These are phyloP conservation scores for Ophiorrhiza pumila DNA, from an alignment of 257 asterid genomes.

Conservation along the genomic window DNA sequence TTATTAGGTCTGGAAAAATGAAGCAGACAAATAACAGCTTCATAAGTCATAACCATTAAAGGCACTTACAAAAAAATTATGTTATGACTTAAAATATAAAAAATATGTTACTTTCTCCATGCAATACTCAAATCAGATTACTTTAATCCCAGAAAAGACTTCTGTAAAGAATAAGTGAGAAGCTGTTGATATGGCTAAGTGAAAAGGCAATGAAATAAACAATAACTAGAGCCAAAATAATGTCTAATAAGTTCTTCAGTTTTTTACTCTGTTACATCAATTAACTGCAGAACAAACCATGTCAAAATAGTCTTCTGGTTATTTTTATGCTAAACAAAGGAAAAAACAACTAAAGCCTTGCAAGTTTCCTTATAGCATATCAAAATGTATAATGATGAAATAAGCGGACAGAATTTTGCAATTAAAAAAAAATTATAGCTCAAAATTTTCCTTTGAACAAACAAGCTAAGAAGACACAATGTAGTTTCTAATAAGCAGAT, in stretches of 20 bases:
- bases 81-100: background rate
- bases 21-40: background rate
- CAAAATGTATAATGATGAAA: background rate
- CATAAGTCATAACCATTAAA: background rate
- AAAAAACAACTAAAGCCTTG: background rate
- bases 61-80: background rate
- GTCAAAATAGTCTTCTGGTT: background rate
- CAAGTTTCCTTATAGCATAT: background rate
- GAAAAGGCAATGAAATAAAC: background rate
- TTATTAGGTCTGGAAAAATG: conserved; percentile 13
- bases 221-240: background rate
- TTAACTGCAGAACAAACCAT: background rate
- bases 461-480: background rate
- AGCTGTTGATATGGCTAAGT: background rate
- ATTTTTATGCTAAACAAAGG: no score
- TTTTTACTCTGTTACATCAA: background rate
- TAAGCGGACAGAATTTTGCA: background rate
- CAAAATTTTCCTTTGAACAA: no score
- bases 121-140: background rate
- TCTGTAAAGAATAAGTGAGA: background rate
- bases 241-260: background rate
- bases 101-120: background rate
- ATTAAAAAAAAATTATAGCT: background rate
- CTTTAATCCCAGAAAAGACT: background rate
- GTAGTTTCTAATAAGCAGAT: background rate